Base-by-base conservation (phyloP, 1,284 basidiomycete genomes). In the Ganoderma resinaceum region DNA sequence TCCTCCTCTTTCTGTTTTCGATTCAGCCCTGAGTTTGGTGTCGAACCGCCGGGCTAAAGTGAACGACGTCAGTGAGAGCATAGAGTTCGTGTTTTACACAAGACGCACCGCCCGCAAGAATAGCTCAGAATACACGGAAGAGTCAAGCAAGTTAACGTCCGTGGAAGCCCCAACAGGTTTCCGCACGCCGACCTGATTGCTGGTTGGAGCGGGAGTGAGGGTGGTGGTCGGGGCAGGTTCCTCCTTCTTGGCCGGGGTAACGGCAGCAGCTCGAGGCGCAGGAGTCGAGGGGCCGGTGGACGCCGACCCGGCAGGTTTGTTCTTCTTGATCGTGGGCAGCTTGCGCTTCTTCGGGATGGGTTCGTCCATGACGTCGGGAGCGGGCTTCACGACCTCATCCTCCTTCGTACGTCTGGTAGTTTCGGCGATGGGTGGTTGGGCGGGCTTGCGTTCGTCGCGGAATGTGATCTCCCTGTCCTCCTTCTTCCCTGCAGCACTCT, bases 321-420 rank as follows among this genome's bases (percentile, higher is more conserved):
- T 91, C 80, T 93, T 93, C 82, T 88, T 93, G 70, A 93, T 93
- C 9, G 86, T 81, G 2, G 92, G 92, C 16, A 92, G 81, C 74
- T 91, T 92, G 62, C 82, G 84, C 74, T 90, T 91, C 81, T 89
- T 90, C 8, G 80, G 78, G 16, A 73, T 62, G 1, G 72, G 55
- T 31, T 78, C 74, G 37, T 75, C 74, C 57, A 58, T 31, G 16
- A 70, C 67, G 11, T 71, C 66, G 31, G 55, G 61, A n/a, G 38
- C 49, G 6, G 43, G n/a, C 38, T 66, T 38, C 9, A 69, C 66
- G 12, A 64, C 61, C 23, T 66, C 69, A 29, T 70, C 61, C 46
- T 61, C 37, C 20, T 67, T 62, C 23, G 31, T 63, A 37, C 62
- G 61, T 29, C 31, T 65, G 35, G 49, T 35, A 14, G 57, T n/a